Base-by-base conservation (phyloP, 305 asterid genomes). In the Fraxinus nigra region DNA sequence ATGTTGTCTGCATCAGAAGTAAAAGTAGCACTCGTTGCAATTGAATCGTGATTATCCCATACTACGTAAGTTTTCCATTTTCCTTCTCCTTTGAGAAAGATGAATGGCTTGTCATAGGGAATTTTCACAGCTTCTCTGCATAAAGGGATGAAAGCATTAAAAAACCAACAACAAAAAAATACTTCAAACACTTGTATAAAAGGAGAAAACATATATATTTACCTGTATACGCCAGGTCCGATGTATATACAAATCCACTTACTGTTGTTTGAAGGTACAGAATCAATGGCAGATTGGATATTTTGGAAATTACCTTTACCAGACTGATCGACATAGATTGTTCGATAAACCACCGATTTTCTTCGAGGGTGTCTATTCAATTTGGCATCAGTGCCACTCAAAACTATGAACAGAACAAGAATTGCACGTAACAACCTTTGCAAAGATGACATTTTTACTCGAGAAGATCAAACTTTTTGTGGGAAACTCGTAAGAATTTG, bases 211-310 rank as follows among this genome's bases (percentile, higher is more conserved):
- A 20, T 13, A 38, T 14, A 22, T 5, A 48, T 1, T 63, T 16
- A 90, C 93, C 89, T 87, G 20, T 90, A 90, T 1, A 35, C 16
- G 40, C 91, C 91, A 79, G 82, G 59, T 26, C 81, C 82, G 79
- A 94, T 78, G 77, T 77, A 79, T 37, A 94, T 86, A 38, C 90
- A 87, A 20, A 83, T 74, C 98, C 98, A 92, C 0, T 72, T 18
- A 1, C 5, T 38, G 78, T 89, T 91, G 78, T 82, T 20, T 0
- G 85, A 32, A 54, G 95, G 97, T 20, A 92, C 84, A 16, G 79
- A 76, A 80, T 92, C 79, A 77, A 94, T 85, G 0, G 98, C 98
- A 2, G 88, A 79, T 88, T 92, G 94, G 75, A 94, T 92, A 5
- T 82, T 88, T 7, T 43, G 69, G 88, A 86, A 89, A 56, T 88